A percentile compares a stretch with the other conserved stretches of the same genome.
These are phyloP conservation scores for Crucihimalaya himalaica DNA, from an alignment of 345 rosid species.

Conservation along the genomic window DNA sequence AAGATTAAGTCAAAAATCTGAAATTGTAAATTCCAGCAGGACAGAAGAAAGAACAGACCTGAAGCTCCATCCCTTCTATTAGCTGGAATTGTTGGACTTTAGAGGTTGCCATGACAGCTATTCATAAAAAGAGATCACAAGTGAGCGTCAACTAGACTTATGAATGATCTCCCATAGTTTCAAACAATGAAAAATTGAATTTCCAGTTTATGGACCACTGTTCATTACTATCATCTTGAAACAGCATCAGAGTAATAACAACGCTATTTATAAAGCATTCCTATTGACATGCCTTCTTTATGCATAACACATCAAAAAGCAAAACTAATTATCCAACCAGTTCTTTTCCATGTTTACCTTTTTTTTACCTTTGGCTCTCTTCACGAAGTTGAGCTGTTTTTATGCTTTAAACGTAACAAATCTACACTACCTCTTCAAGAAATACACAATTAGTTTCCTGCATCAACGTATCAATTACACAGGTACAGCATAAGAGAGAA, in stretches of 20 bases:
- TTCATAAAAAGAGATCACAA: slow-evolving; percentile 21
- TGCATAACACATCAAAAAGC: slow-evolving; percentile 1
- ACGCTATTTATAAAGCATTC: background rate
- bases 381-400: slow-evolving; percentile 9
- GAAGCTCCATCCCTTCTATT: slow-evolving; percentile 61
- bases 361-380: background rate
- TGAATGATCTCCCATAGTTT: slow-evolving; percentile 1
- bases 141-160: slow-evolving; percentile 2
- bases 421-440: slow-evolving; percentile 16
- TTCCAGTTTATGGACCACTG: background rate
- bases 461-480: background rate
- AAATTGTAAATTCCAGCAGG: slow-evolving; percentile 2
- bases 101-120: slow-evolving; percentile 52
- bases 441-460: slow-evolving; percentile 21
- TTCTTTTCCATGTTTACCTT: background rate
- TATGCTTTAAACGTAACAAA: background rate
- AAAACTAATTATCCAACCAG: background rate
- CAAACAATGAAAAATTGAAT: background rate
- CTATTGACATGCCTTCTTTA: background rate
- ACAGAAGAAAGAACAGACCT: slow-evolving; percentile 43
- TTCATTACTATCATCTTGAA: slow-evolving; percentile 6
- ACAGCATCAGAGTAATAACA: background rate
- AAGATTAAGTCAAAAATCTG: slow-evolving; percentile 8
- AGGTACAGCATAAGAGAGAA: slow-evolving; percentile 15
- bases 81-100: slow-evolving; percentile 54